Evolutionary conservation across 1,139 yeast genomes (phyloP), one percentile per base, ranked within the genome.

Genomic region (Taphrina betulina): DNA sequence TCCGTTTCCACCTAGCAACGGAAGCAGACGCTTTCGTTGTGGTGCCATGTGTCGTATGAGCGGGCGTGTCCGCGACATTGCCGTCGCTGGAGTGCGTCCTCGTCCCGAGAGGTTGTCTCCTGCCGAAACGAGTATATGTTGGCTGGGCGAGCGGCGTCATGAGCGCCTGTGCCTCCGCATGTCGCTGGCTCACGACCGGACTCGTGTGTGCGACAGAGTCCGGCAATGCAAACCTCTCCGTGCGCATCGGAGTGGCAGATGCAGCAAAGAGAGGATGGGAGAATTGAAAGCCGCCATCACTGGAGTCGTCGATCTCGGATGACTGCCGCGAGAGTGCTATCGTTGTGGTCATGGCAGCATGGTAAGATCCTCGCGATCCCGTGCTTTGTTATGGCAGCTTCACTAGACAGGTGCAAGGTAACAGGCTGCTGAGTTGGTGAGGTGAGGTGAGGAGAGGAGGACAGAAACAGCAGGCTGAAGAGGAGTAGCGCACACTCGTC

Each of bases 1-100:
- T 36, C 22, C 56, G 31, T 33, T 51, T 54, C 58, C 60, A 54
- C 12, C 60, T 44, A 16, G 56, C 53, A n/a, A 43, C 43, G 17
- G 55, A 42, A 5, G 36, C 44, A 23, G 57, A 14, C 7, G 29
- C 22, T 14, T 23, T 38, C 12, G 23, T 10, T 5, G 53, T 36
- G 20, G 33, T 19, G 28, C 28, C 43, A 12, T 46, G 26, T 12
- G 31, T 40, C 10, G 38, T 38, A 3, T 41, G 46, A 2, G 46
- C 46, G 5, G 46, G 54, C 3, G 54, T 38, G 7, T 38, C 29
- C 12, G 16, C 14, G 14, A 14, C 10, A n/a, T n/a, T 31, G 10
- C 28, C 43, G 24, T 36, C 53, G 17, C 26, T 48, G 19, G 44
- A 37, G 3, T 26, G 22, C 8, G 42, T 37, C 2, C 44, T 26